Percentiles rank a stretch among this genome's conserved stretches.
Conservation (phyloP, 768 basidiomycete species). For the Boletus coccyginus region DNA sequence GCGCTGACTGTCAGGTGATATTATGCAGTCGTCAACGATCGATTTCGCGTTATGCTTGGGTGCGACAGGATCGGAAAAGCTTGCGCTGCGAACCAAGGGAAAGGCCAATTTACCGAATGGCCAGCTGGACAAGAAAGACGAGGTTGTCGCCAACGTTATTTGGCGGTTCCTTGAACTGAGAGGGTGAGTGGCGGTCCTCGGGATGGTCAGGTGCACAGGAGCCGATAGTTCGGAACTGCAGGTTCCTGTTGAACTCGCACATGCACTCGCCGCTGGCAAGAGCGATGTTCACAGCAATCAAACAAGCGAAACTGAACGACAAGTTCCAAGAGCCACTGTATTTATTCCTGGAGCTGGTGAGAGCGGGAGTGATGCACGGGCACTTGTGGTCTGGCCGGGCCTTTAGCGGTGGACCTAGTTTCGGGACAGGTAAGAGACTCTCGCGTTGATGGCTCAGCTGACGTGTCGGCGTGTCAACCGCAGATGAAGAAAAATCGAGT, state of each 20-base stretch:
- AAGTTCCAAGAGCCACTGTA: slow-evolving; percentile 98
- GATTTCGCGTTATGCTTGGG: slow-evolving; percentile 94
- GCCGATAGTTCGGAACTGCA: slow-evolving; percentile 32
- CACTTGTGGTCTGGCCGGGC: slow-evolving; percentile 85
- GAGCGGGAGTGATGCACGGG: slow-evolving; percentile 96
- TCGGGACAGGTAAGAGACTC: slow-evolving; percentile 72
- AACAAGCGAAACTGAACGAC: slow-evolving; percentile 82
- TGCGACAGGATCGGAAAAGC: slow-evolving; percentile 77
- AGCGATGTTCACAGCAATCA: slow-evolving; percentile 84
- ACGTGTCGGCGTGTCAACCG: slow-evolving; percentile 17
- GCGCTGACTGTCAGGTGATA: slow-evolving; percentile 24
- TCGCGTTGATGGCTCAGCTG: slow-evolving; percentile 28
- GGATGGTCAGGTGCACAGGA: not conserved
- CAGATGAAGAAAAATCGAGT: slow-evolving; percentile 91
- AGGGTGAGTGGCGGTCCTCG: slow-evolving; percentile 52
- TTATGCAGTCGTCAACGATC: slow-evolving; percentile 86
- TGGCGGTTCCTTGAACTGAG: slow-evolving; percentile 97
- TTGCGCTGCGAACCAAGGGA: slow-evolving; percentile 78
- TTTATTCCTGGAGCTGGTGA: slow-evolving; percentile 90
- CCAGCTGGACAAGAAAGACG: slow-evolving; percentile 94
- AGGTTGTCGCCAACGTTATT: slow-evolving; percentile 96
- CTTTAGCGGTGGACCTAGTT: slow-evolving; percentile 93
- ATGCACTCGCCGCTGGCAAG: slow-evolving; percentile 86
- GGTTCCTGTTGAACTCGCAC: slow-evolving; percentile 88
- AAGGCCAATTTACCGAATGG: slow-evolving; percentile 43